These are phyloP conservation scores for Ceratobasidium sp. DNA, from an alignment of 1,284 basidiomycete genomes.

Conservation along the genomic window DNA sequence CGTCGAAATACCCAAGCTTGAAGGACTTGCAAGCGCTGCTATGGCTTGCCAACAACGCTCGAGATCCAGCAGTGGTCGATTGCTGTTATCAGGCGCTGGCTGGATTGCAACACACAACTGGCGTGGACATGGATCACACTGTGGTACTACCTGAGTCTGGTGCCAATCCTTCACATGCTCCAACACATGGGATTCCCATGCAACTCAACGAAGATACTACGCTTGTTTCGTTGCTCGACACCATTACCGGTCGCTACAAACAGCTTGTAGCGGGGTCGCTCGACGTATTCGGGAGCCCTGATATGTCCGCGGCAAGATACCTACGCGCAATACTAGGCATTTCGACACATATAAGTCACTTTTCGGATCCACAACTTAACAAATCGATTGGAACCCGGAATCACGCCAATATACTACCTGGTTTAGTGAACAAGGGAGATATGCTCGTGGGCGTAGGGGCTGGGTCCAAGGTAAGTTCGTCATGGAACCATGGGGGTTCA, in stretches of 20 bases:
- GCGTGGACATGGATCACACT: not conserved
- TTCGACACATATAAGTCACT: not conserved
- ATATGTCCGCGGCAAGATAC: not conserved
- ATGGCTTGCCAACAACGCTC: conserved; percentile 12
- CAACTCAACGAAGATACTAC: not conserved
- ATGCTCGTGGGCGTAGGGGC: too few species aligned
- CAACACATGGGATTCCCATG: not conserved
- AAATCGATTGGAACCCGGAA: not conserved
- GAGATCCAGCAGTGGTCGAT: conserved; percentile 8
- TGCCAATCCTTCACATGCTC: not conserved
- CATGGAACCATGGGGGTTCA: not conserved
- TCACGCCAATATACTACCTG: not conserved
- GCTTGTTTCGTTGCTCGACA: not conserved
- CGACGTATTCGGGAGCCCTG: not conserved
- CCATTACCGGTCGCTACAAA: not conserved
- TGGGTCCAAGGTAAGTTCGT: not conserved
- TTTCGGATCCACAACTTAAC: not conserved
- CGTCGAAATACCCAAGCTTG: not conserved
- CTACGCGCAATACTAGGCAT: not conserved
- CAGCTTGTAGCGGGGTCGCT: not conserved
- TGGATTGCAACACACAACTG: not conserved
- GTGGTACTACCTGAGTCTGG: not conserved
- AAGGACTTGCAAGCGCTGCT: not conserved
- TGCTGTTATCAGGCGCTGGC: conserved; percentile 13
- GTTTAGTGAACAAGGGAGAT: not conserved